These are phyloP conservation scores for Royoungia palumana DNA, from an alignment of 768 basidiomycete genomes.

Conservation along the genomic window DNA sequence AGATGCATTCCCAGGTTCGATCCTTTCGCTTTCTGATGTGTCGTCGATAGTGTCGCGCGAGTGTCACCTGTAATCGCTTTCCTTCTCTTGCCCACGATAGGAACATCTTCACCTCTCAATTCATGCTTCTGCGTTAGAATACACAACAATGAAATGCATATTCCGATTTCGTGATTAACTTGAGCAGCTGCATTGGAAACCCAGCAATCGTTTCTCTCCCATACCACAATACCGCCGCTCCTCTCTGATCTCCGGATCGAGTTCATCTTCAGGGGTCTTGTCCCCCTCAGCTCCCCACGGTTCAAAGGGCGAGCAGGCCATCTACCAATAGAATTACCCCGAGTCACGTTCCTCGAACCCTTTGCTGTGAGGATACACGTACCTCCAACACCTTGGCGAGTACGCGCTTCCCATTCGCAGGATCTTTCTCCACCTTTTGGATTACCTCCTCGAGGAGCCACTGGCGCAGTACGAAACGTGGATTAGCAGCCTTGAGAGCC, in stretches of 20 bases:
- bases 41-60: not conserved
- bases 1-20: constrained; percentile 7
- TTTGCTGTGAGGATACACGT: constrained; percentile 17
- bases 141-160: not conserved
- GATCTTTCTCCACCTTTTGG: constrained; percentile 63
- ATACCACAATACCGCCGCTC: constrained; percentile 76
- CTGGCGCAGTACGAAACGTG: constrained; percentile 89
- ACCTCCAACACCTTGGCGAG: constrained; percentile 83
- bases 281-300: constrained; percentile 79
- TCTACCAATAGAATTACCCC: constrained; percentile 41
- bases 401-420: constrained; percentile 57
- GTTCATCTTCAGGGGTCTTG: constrained; percentile 38
- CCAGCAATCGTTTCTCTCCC: constrained; percentile 72
- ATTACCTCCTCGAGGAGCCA: constrained; percentile 97
- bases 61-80: too few relatives aligned
- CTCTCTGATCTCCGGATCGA: constrained; percentile 60
- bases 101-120: too few relatives aligned
- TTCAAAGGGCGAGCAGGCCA: constrained; percentile 85
- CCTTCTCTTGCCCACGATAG: too few relatives aligned
- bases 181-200: constrained; percentile 93
- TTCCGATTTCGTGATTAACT: constrained; percentile 43
- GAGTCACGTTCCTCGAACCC: not conserved
- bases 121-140: too few relatives aligned
- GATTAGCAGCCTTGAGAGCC: constrained; percentile 65
- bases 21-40: constrained; percentile 4